Conservation (phyloP, 2,329 filamentous ascomycete species). For the Talaromyces albobiverticillius region DNA sequence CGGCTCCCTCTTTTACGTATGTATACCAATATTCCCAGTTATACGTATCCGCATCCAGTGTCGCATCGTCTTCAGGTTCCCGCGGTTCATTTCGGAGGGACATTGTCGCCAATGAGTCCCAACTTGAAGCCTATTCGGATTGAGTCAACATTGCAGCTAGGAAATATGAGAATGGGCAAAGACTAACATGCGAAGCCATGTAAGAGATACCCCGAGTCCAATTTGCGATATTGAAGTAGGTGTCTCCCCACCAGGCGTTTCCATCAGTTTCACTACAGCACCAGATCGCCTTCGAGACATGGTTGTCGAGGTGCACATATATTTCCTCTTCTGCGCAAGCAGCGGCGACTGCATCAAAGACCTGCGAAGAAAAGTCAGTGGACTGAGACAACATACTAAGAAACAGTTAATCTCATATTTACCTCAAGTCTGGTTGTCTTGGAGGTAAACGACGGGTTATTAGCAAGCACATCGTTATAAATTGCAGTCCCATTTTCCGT, state of each 20-base stretch:
- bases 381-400: not conserved
- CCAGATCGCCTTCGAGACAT: constrained; percentile 59
- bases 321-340: constrained; percentile 56
- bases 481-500: constrained; percentile 40
- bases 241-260: constrained; percentile 62
- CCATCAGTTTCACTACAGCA: constrained; percentile 56
- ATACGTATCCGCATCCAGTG: constrained; percentile 29
- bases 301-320: constrained; percentile 61
- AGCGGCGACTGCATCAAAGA: constrained; percentile 62
- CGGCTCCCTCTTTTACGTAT: constrained; percentile 41
- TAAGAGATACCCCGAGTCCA: constrained; percentile 61
- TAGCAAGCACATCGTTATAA: constrained; percentile 33
- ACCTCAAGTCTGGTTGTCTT: constrained; percentile 32
- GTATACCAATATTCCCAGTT: constrained; percentile 47
- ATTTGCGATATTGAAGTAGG: constrained; percentile 55
- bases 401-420: not conserved
- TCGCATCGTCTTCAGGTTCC: constrained; percentile 17
- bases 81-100: constrained; percentile 43
- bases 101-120: constrained; percentile 27
- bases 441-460: constrained; percentile 36
- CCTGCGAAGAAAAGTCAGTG: constrained; percentile 16
- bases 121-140: constrained; percentile 17
- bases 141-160: not conserved
- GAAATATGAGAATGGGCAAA: not conserved
- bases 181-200: constrained; percentile 58